Evolutionary conservation across 768 basidiomycete species (phyloP).

Genomic region (Amanita fuliginea): DNA sequence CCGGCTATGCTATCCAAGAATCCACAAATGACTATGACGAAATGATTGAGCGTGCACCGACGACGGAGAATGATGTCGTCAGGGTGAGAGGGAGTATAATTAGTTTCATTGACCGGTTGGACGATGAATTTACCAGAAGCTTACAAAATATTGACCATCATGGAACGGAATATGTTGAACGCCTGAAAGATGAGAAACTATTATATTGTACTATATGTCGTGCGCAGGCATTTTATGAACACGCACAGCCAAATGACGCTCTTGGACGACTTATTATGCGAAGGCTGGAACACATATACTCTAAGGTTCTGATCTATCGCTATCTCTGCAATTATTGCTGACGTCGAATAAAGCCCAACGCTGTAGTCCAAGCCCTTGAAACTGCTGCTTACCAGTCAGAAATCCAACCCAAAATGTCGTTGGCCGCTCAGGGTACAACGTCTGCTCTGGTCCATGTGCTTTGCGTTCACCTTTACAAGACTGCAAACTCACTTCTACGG

Average conservation of each 20-base stretch:
- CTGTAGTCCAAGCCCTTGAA: slow-evolving; percentile 87
- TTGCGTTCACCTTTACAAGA: slow-evolving; percentile 88
- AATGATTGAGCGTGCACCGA: slow-evolving; percentile 68
- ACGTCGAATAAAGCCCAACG: slow-evolving; percentile 58
- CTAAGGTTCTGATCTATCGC: slow-evolving; percentile 50
- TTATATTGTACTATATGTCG: slow-evolving; percentile 91
- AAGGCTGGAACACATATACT: slow-evolving; percentile 94
- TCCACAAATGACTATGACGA: slow-evolving; percentile 89
- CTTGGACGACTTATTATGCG: slow-evolving; percentile 88
- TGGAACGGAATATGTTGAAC: slow-evolving; percentile 96
- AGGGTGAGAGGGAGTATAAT: slow-evolving; percentile 92
- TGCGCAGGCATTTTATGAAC: slow-evolving; percentile 87
- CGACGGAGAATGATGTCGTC: slow-evolving; percentile 62
- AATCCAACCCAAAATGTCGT: slow-evolving; percentile 50
- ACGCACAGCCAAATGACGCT: slow-evolving; percentile 63
- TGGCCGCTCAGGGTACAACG: slow-evolving; percentile 44
- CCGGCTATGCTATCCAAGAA: slow-evolving; percentile 78
- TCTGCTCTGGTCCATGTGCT: slow-evolving; percentile 78
- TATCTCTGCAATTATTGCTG: slow-evolving; percentile 5
- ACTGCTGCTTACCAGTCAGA: slow-evolving; percentile 46
- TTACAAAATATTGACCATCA: slow-evolving; percentile 98
- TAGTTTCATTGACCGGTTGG: slow-evolving; percentile 89
- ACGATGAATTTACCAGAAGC: slow-evolving; percentile 97
- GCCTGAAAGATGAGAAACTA: slow-evolving; percentile 91
- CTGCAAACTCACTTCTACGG: slow-evolving; percentile 81